These are phyloP conservation scores for Lentinula novae-zelandiae DNA, from an alignment of 1,284 basidiomycete genomes.

Conservation along the genomic window DNA sequence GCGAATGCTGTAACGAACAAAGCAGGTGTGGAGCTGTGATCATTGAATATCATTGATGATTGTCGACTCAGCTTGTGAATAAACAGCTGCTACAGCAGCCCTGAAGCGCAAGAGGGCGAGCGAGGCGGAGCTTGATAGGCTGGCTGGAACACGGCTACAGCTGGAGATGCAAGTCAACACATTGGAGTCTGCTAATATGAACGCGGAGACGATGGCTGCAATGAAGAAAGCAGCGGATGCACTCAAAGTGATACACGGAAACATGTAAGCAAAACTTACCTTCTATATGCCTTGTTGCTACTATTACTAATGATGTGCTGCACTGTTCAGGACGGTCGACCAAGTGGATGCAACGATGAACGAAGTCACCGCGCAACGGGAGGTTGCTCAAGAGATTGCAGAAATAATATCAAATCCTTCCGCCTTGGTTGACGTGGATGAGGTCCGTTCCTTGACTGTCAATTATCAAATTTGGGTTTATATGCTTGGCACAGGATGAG, in stretches of 20 bases:
- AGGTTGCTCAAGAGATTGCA: constrained; percentile 93
- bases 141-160: constrained; percentile 87
- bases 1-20: constrained; percentile 95
- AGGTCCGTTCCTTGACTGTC: constrained; percentile 45
- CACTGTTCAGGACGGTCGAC: constrained; percentile 68
- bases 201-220: constrained; percentile 95
- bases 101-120: constrained; percentile 92
- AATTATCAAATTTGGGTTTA: constrained; percentile 9
- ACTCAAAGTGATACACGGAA: constrained; percentile 89
- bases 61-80: background rate
- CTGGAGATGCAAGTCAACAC: constrained; percentile 98
- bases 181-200: constrained; percentile 96
- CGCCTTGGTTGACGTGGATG: constrained; percentile 68
- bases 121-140: constrained; percentile 85
- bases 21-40: constrained; percentile 58
- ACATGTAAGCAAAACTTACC: constrained; percentile 63
- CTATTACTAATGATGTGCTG: too few relatives aligned
- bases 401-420: constrained; percentile 89
- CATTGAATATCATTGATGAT: background rate
- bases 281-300: constrained; percentile 9
- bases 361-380: constrained; percentile 88
- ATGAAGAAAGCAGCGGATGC: constrained; percentile 97
- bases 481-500: constrained; percentile 57
- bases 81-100: constrained; percentile 81
- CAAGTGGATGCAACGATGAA: constrained; percentile 94